phyloP scores from a whole-genome alignment of 306 rosid genomes.

The Quercus bicolor region DNA sequence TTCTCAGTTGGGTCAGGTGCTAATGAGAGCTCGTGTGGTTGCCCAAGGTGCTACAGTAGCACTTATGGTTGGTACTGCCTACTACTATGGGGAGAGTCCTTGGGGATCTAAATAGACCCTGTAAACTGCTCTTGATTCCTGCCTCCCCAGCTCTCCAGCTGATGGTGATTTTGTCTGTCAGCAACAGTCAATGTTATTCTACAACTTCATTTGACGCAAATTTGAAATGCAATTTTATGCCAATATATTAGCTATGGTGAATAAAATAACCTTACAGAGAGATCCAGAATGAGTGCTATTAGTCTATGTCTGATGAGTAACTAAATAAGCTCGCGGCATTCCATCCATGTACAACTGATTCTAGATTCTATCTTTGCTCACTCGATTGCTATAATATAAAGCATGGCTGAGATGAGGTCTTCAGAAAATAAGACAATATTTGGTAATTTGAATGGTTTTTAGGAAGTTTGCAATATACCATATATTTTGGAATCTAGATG shows the following conservation, averaged over 20 bases:
- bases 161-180: constrained; percentile 12
- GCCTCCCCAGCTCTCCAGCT: neutral
- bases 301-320: neutral
- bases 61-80: constrained; percentile 87
- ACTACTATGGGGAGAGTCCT: constrained; percentile 78
- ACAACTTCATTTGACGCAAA: constrained; percentile 2
- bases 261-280: neutral
- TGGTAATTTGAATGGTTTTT: no score
- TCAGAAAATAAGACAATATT: no score
- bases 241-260: neutral
- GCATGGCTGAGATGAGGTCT: no score
- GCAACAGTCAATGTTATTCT: neutral
- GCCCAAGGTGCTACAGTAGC: constrained; percentile 89
- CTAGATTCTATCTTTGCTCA: no score
- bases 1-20: constrained; percentile 78
- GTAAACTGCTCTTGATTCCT: constrained; percentile 2
- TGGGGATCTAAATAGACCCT: constrained; percentile 47
- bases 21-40: constrained; percentile 94
- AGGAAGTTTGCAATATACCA: no score
- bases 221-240: constrained; percentile 9
- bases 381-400: no score
- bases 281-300: neutral
- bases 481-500: no score
- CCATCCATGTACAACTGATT: no score
- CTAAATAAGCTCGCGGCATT: no score